phyloP scores from a whole-genome alignment of 768 basidiomycete species.

The Lepiota brunneoincarnata region DNA sequence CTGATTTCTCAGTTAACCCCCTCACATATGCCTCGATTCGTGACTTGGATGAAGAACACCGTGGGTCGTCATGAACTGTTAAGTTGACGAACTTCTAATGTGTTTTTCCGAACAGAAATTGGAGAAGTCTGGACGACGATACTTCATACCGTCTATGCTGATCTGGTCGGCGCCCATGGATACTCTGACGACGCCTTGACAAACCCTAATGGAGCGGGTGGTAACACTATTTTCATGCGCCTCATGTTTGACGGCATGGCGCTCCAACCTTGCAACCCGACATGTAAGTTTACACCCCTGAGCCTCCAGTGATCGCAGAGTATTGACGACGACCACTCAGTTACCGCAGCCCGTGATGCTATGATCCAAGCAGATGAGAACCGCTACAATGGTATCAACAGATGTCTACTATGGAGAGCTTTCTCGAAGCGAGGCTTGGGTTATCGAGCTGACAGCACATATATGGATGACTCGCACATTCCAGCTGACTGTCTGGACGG shows the following conservation, averaged over 20 bases:
- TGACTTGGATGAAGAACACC: constrained; percentile 40
- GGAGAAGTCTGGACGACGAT: constrained; percentile 5
- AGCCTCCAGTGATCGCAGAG: too few species aligned
- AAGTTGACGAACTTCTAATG: not conserved
- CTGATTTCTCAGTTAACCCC: constrained; percentile 30
- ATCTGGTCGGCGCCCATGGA: not conserved
- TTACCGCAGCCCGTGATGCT: constrained; percentile 41
- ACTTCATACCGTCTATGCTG: not conserved
- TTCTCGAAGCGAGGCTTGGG: constrained; percentile 50
- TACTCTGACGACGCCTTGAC: not conserved
- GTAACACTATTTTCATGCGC: constrained; percentile 6
- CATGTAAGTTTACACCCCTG: not conserved
- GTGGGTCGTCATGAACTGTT: constrained; percentile 22
- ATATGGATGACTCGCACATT: constrained; percentile 21
- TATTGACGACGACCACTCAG: constrained; percentile 17
- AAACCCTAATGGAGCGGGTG: not conserved
- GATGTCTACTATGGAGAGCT: constrained; percentile 40
- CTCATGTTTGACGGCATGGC: constrained; percentile 3
- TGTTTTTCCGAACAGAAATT: not conserved
- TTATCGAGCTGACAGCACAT: constrained; percentile 21
- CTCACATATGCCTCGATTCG: constrained; percentile 34
- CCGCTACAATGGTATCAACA: constrained; percentile 41
- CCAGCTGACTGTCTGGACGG: constrained; percentile 25
- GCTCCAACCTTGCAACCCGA: constrained; percentile 4
- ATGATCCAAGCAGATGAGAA: constrained; percentile 50